phyloP scores from a whole-genome alignment of 2,329 filamentous ascomycete genomes.

The Diplodia corticola region DNA sequence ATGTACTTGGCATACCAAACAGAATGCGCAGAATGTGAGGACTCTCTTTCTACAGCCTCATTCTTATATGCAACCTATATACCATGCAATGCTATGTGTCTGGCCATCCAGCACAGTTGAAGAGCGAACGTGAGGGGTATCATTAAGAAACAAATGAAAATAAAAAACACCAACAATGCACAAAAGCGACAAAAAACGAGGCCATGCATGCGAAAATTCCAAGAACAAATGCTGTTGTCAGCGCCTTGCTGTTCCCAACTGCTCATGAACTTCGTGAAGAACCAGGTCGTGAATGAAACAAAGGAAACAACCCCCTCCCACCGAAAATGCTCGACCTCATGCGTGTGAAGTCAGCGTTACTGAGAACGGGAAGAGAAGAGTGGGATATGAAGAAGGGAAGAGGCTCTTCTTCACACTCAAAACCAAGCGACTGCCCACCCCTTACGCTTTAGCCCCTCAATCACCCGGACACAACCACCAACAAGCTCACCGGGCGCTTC shows the following conservation, averaged over 20 bases:
- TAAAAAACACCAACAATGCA: not conserved
- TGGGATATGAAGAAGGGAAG: not conserved
- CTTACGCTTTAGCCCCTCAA: conserved; percentile 1
- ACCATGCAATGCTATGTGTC: conserved; percentile 7
- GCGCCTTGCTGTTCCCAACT: not conserved
- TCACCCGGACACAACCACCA: conserved; percentile 6
- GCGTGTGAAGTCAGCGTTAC: not conserved
- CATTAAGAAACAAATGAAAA: not conserved
- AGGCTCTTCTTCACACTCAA: conserved; percentile 4
- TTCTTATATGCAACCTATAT: not conserved
- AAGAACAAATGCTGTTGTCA: not conserved
- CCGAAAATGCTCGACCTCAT: not conserved
- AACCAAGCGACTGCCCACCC: conserved; percentile 11
- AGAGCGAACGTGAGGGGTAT: conserved; percentile 18
- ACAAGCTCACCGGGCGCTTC: conserved; percentile 13
- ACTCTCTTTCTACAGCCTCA: not conserved
- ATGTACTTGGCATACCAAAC: not conserved
- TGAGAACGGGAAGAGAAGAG: not conserved
- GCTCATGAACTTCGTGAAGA: conserved; percentile 9
- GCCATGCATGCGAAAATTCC: not conserved
- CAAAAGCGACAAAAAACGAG: not conserved
- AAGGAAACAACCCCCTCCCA: conserved; percentile 10
- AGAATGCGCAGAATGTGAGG: not conserved
- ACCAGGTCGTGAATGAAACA: not conserved
- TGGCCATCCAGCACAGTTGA: not conserved